Conservation (phyloP, 2,329 filamentous ascomycete species). For the Arthrobotrys conoides region DNA sequence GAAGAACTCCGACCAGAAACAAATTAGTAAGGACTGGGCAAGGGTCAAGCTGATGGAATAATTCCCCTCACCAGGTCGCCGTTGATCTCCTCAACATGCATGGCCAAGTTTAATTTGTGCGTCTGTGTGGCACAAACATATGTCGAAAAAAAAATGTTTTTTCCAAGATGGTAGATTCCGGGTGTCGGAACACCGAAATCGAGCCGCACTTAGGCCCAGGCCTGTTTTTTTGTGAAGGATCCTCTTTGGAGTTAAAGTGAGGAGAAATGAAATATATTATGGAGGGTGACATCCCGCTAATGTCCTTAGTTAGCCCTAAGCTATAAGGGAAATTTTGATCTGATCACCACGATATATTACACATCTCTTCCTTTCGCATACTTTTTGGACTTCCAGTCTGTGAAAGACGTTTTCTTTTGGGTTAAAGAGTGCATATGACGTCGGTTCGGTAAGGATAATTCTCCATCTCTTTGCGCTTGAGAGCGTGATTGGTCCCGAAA, state of each 20-base stretch:
- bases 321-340: not conserved
- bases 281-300: conserved; percentile 16
- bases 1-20: not conserved
- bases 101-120: conserved; percentile 14
- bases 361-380: not conserved
- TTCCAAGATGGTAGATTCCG: conserved; percentile 3
- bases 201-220: too few species aligned
- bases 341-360: not conserved
- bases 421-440: not conserved
- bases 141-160: not conserved
- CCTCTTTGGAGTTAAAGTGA: not conserved
- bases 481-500: not conserved
- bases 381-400: not conserved
- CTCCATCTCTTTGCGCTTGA: conserved; percentile 9
- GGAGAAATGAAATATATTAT: not conserved
- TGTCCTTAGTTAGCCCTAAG: not conserved
- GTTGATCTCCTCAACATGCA: conserved; percentile 11
- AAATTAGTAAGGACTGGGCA: not conserved
- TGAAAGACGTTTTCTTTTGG: not conserved
- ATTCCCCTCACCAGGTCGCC: not conserved
- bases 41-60: not conserved
- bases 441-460: not conserved
- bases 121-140: conserved; percentile 26
- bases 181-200: not conserved
- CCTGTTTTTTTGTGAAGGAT: not conserved